Evolutionary conservation across 1,284 basidiomycete genomes (phyloP).

Genomic region (Cystobasidium pallidum): DNA sequence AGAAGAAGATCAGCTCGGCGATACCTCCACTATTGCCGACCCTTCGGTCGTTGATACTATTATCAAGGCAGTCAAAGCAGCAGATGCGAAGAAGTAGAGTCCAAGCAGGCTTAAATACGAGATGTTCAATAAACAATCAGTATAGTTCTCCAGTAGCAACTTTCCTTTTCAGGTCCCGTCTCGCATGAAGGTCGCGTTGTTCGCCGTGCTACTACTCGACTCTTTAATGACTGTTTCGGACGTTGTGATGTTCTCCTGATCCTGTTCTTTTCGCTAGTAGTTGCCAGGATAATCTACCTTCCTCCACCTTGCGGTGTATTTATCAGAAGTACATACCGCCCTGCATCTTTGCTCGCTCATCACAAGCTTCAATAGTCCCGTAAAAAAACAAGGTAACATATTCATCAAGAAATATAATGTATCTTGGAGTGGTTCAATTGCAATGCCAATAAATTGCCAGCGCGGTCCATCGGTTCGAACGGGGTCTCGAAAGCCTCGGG

Average conservation of each 20-base stretch:
- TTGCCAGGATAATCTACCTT: neutral
- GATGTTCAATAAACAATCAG: too few relatives aligned
- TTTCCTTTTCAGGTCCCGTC: too few relatives aligned
- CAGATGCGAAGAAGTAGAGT: constrained; percentile 19
- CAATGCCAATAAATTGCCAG: neutral
- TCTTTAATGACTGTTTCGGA: too few relatives aligned
- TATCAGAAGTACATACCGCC: neutral
- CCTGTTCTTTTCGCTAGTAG: neutral
- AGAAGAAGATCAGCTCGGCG: constrained; percentile 85
- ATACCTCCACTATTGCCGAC: constrained; percentile 73
- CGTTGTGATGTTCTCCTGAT: too few relatives aligned
- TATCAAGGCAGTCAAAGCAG: constrained; percentile 67
- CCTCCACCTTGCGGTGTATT: neutral
- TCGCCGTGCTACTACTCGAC: too few relatives aligned
- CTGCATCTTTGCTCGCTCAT: neutral
- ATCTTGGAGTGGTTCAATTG: neutral
- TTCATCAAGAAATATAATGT: neutral
- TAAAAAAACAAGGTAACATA: neutral
- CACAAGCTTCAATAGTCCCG: neutral
- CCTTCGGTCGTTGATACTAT: constrained; percentile 79
- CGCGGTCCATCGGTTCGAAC: too few relatives aligned
- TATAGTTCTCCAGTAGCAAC: too few relatives aligned
- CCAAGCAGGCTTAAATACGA: neutral
- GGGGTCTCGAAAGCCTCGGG: too few relatives aligned
- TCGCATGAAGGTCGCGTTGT: too few relatives aligned